Conservation (phyloP, 768 basidiomycete genomes). For the Suillus spraguei region DNA sequence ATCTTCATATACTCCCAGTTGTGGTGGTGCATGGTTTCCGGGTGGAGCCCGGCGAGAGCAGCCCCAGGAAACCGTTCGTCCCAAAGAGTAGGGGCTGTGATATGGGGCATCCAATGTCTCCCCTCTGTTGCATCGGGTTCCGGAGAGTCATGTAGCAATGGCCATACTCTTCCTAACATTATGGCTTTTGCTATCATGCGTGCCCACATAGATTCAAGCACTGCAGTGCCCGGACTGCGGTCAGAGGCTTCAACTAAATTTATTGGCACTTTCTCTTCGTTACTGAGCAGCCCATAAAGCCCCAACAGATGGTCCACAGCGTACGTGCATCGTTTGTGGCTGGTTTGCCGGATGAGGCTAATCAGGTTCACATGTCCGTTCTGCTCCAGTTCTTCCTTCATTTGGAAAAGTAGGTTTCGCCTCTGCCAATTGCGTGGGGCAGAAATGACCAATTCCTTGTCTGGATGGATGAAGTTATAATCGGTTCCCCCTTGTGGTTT, state of each 20-base stretch:
- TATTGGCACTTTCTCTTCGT: neutral
- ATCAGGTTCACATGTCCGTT: neutral
- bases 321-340: neutral
- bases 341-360: neutral
- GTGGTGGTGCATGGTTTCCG: neutral
- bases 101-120: neutral
- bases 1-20: neutral
- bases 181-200: neutral
- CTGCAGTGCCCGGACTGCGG: neutral
- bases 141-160: neutral
- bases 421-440: slow-evolving; percentile 1
- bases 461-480: neutral
- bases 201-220: neutral
- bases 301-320: neutral
- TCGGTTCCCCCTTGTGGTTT: neutral
- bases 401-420: neutral
- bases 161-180: neutral
- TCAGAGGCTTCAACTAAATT: neutral
- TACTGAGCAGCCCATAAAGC: neutral
- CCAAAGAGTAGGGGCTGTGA: neutral
- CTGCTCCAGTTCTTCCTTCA: neutral
- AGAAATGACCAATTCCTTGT: neutral
- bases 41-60: neutral
- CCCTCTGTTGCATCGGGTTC: neutral
- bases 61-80: neutral